Evolutionary conservation across 75 land plant genomes (phyloP).

Genomic region (Pseudotsuga menziesii): DNA sequence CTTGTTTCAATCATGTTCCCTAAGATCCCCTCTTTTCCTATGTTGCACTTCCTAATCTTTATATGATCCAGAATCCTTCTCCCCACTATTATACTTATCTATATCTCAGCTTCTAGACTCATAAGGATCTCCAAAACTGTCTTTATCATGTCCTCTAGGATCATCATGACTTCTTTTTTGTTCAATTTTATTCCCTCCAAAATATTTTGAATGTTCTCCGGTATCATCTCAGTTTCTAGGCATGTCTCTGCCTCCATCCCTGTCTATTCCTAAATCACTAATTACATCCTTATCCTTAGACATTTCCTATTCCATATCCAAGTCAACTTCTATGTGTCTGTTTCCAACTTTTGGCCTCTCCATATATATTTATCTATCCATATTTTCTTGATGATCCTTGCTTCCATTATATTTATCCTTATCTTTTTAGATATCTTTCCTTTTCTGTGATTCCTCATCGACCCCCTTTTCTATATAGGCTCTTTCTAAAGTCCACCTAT

Average conservation of each 20-base stretch:
- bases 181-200: slow-evolving; percentile 22
- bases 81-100: slow-evolving; percentile 13
- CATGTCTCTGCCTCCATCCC: slow-evolving; percentile 19
- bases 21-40: slow-evolving; percentile 20
- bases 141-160: slow-evolving; percentile 6
- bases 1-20: slow-evolving; percentile 23
- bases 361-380: slow-evolving; percentile 18
- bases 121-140: slow-evolving; percentile 12
- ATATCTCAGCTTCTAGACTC: not conserved
- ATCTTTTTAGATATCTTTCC: slow-evolving; percentile 37
- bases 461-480: slow-evolving; percentile 18
- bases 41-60: slow-evolving; percentile 21
- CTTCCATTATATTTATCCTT: slow-evolving; percentile 13
- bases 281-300: slow-evolving; percentile 9
- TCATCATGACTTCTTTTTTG: slow-evolving; percentile 16
- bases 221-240: slow-evolving; percentile 19
- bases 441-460: slow-evolving; percentile 28
- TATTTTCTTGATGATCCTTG: slow-evolving; percentile 2
- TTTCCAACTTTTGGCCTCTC: slow-evolving; percentile 22
- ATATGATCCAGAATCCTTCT: slow-evolving; percentile 15
- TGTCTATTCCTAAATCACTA: slow-evolving; percentile 15
- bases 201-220: slow-evolving; percentile 18
- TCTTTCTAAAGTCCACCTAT: slow-evolving; percentile 16
- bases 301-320: slow-evolving; percentile 12
- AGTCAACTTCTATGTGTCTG: slow-evolving; percentile 7